phyloP scores from a whole-genome alignment of 1,284 basidiomycete species.

The Ganoderma resinaceum region DNA sequence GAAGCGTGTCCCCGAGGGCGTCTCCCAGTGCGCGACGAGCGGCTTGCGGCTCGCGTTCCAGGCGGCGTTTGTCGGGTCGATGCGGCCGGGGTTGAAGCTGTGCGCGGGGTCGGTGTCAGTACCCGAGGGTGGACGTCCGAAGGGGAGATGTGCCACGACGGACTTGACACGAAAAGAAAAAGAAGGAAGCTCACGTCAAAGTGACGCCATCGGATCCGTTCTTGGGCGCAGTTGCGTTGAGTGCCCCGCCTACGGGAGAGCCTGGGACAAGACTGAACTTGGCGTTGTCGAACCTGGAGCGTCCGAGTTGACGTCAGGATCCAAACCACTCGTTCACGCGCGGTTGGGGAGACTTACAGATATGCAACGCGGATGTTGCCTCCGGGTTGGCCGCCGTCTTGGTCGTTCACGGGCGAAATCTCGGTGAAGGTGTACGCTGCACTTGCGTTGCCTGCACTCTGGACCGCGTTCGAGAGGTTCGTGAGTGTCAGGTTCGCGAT shows the following conservation, averaged over 20 bases:
- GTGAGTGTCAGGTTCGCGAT: constrained; percentile 59
- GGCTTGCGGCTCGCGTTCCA: constrained; percentile 66
- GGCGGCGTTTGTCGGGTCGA: constrained; percentile 63
- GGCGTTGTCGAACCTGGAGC: constrained; percentile 54
- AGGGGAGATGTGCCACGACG: neutral
- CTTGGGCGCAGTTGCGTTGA: constrained; percentile 53
- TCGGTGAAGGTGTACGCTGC: constrained; percentile 54
- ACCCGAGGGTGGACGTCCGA: constrained; percentile 38
- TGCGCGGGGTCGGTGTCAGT: neutral
- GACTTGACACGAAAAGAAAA: neutral
- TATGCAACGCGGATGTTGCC: constrained; percentile 70
- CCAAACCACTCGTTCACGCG: neutral
- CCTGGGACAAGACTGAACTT: constrained; percentile 57
- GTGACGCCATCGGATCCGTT: constrained; percentile 45
- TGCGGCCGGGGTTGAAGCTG: constrained; percentile 69
- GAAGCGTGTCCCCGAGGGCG: constrained; percentile 50
- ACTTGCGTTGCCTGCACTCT: constrained; percentile 43
- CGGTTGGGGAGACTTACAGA: constrained; percentile 43
- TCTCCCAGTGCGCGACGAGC: constrained; percentile 62
- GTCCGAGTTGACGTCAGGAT: neutral
- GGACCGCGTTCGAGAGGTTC: constrained; percentile 57
- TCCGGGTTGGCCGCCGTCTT: constrained; percentile 67
- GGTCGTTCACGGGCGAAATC: constrained; percentile 56
- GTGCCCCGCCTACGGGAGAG: constrained; percentile 53
- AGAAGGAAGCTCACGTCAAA: constrained; percentile 50